A percentile compares a stretch with the other conserved stretches of the same genome.
phyloP scores from a whole-genome alignment of 352 stramenopile species.

The Pilasporangium apinafurcum region DNA sequence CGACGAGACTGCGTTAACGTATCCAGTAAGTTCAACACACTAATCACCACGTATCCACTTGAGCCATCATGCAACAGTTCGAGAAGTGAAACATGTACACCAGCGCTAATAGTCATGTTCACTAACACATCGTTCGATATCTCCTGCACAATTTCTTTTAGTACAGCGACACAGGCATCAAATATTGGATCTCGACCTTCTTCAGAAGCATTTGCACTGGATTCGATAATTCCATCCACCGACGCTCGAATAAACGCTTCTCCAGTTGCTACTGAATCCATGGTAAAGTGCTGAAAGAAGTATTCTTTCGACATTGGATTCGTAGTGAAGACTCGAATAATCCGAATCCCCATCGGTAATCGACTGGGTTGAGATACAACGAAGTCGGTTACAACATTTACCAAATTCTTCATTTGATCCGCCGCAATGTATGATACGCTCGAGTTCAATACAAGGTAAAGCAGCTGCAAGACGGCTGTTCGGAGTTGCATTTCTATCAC shows the following conservation, averaged over 20 bases:
- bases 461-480: slow-evolving; percentile 46
- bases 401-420: slow-evolving; percentile 55
- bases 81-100: slow-evolving; percentile 62
- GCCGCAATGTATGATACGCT: slow-evolving; percentile 40
- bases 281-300: slow-evolving; percentile 59
- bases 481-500: slow-evolving; percentile 15
- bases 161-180: slow-evolving; percentile 50
- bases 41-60: slow-evolving; percentile 12
- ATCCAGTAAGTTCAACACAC: slow-evolving; percentile 38
- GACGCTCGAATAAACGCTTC: slow-evolving; percentile 63
- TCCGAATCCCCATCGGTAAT: slow-evolving; percentile 49
- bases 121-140: slow-evolving; percentile 52
- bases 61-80: slow-evolving; percentile 40
- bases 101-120: slow-evolving; percentile 61
- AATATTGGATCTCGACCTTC: slow-evolving; percentile 30
- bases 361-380: slow-evolving; percentile 44
- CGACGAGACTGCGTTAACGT: slow-evolving; percentile 47
- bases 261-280: slow-evolving; percentile 53
- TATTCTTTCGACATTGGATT: slow-evolving; percentile 65
- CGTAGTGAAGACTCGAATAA: slow-evolving; percentile 70
- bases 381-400: slow-evolving; percentile 68
- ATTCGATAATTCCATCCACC: slow-evolving; percentile 45
- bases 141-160: slow-evolving; percentile 59
- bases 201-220: slow-evolving; percentile 16
- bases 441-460: slow-evolving; percentile 66